phyloP scores from a whole-genome alignment of 1,284 basidiomycete species.

The Schizophyllum commune region DNA sequence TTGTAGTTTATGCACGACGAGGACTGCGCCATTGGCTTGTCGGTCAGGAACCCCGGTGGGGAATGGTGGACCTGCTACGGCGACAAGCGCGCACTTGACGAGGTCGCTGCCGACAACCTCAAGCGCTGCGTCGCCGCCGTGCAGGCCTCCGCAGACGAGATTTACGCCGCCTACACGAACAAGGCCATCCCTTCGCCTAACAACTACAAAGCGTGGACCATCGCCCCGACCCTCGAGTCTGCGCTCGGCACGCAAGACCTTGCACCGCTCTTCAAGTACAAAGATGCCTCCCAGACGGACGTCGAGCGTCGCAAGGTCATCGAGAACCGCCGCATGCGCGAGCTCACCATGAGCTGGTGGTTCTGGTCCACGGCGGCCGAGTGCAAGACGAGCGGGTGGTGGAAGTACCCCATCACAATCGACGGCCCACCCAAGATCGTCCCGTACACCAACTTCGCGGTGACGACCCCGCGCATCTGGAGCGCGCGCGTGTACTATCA shows the following conservation, averaged over 20 bases:
- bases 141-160: background rate
- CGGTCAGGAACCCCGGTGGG: slow-evolving; percentile 5
- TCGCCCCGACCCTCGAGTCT: background rate
- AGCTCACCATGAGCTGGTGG: background rate
- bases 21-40: slow-evolving; percentile 12
- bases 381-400: background rate
- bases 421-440: background rate
- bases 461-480: background rate
- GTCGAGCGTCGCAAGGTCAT: background rate
- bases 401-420: background rate
- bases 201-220: background rate
- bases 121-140: background rate
- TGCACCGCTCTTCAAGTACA: background rate
- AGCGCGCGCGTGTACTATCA: background rate
- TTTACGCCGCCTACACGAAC: background rate
- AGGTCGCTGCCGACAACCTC: background rate
- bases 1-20: slow-evolving; percentile 11
- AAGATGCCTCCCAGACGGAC: background rate
- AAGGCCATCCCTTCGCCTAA: background rate
- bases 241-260: background rate
- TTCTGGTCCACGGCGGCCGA: background rate
- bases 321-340: background rate
- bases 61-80: slow-evolving; percentile 10
- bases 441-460: background rate
- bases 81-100: slow-evolving; percentile 3